These are phyloP conservation scores for Tripidium arundinaceum DNA, from an alignment of 202 grass and related monocot species.

Conservation along the genomic window DNA sequence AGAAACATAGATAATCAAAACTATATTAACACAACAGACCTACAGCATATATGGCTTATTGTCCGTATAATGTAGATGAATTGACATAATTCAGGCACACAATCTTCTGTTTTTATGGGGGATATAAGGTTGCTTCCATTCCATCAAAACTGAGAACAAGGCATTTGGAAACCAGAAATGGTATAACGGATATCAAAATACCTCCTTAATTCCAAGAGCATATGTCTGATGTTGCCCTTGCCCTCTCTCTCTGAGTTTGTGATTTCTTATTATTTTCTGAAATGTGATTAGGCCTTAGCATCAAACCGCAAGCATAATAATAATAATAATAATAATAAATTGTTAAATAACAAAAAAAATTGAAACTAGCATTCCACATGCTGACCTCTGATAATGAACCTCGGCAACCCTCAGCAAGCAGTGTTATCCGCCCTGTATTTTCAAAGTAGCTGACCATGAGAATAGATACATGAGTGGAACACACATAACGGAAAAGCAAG, in stretches of 20 bases:
- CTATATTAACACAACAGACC: not conserved
- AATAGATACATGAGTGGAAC: conserved; percentile 39
- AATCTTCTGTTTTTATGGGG: not conserved
- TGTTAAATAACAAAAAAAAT: not conserved
- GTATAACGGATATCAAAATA: conserved; percentile 22
- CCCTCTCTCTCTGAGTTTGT: conserved; percentile 74
- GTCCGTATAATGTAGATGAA: not conserved
- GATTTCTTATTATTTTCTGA: conserved; percentile 78
- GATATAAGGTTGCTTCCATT: not conserved
- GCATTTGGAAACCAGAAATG: not conserved
- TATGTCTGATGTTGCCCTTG: conserved; percentile 96
- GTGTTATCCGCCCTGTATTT: conserved; percentile 79
- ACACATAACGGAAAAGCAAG: conserved; percentile 14
- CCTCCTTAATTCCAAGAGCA: conserved; percentile 97
- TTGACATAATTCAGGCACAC: not conserved
- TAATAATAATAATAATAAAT: not conserved
- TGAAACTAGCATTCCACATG: conserved; percentile 7
- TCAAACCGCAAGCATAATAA: conserved; percentile 1
- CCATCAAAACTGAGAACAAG: conserved; percentile 23
- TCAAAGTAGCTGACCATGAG: conserved; percentile 48
- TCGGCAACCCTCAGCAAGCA: conserved; percentile 88
- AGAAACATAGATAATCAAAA: not conserved
- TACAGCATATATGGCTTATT: not conserved
- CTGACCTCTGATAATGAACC: conserved; percentile 98
- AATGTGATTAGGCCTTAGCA: conserved; percentile 8